Percentiles rank a stretch among this genome's conserved stretches.
Evolutionary conservation across 495 filamentous ascomycete genomes (phyloP).

Genomic region (Tuber indicum): DNA sequence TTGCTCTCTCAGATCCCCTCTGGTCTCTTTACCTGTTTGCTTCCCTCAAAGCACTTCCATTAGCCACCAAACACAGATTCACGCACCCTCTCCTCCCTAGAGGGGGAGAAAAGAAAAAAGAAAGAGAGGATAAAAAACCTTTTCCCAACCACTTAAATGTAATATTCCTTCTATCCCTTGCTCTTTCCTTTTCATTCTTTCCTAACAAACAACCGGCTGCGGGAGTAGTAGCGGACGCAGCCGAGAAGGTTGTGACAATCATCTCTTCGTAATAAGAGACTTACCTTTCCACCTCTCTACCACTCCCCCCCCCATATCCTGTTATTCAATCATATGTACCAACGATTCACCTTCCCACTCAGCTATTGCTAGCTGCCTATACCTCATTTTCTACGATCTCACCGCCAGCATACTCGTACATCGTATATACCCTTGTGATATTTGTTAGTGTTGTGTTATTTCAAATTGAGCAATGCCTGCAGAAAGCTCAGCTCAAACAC

Average conservation of each 20-base stretch:
- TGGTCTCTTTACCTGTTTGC: neutral
- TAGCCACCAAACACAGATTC: neutral
- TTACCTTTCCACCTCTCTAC: neutral
- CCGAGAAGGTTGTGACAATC: neutral
- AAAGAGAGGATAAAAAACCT: neutral
- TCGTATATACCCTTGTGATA: conserved; percentile 4
- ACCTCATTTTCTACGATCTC: conserved; percentile 5
- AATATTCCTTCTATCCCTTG: conserved; percentile 8
- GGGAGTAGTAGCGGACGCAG: neutral
- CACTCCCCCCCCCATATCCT: neutral
- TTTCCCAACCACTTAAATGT: neutral
- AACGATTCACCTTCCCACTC: conserved; percentile 1
- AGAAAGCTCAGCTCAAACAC: conserved; percentile 3
- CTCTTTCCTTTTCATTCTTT: conserved; percentile 4
- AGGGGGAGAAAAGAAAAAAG: neutral
- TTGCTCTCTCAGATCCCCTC: neutral
- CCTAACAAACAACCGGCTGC: conserved; percentile 13
- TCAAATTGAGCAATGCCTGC: conserved; percentile 5
- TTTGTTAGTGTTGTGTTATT: conserved; percentile 1
- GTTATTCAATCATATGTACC: conserved; percentile 1
- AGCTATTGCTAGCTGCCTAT: conserved; percentile 7
- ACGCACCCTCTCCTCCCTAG: neutral
- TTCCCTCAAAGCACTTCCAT: neutral
- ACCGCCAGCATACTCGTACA: conserved; percentile 2
- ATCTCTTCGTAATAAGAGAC: conserved; percentile 7